Conservation (phyloP, 495 filamentous ascomycete species). For the Penicillium tannophilum region DNA sequence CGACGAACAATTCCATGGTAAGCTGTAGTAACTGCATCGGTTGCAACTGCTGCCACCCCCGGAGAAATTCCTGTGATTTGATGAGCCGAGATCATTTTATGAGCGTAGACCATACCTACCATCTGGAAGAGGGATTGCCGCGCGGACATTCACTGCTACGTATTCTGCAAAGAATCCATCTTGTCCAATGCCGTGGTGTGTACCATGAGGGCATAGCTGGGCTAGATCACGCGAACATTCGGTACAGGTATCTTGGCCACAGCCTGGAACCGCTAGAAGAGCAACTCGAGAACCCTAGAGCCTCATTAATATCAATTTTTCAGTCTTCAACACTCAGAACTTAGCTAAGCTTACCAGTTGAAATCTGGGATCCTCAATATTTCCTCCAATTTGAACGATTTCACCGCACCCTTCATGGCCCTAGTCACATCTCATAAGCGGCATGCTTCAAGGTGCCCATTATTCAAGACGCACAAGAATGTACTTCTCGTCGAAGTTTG, state of each 20-base stretch:
- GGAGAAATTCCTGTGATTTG: slow-evolving; percentile 14
- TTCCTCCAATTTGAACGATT: slow-evolving; percentile 9
- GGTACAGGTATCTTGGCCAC: slow-evolving; percentile 17
- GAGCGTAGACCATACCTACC: slow-evolving; percentile 6
- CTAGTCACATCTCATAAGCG: not conserved
- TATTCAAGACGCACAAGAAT: slow-evolving; percentile 14
- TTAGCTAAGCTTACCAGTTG: slow-evolving; percentile 7
- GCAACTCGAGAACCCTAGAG: slow-evolving; percentile 18
- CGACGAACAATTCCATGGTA: slow-evolving; percentile 29
- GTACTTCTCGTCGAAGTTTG: slow-evolving; percentile 27
- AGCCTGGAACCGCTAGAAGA: slow-evolving; percentile 25
- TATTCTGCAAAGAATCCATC: slow-evolving; percentile 30
- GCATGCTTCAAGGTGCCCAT: no score
- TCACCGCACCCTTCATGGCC: slow-evolving; percentile 31
- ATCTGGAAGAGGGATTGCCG: slow-evolving; percentile 22
- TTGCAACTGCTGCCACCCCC: slow-evolving; percentile 24
- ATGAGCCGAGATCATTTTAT: no score
- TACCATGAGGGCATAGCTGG: slow-evolving; percentile 22
- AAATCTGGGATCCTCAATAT: not conserved
- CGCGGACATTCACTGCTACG: slow-evolving; percentile 23
- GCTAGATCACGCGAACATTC: slow-evolving; percentile 25
- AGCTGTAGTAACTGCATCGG: slow-evolving; percentile 27
- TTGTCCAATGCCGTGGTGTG: slow-evolving; percentile 27
- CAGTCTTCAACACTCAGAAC: no score
- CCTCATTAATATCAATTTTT: no score